Conservation (phyloP, 2,329 filamentous ascomycete genomes). For the Byssothecium circinans region DNA sequence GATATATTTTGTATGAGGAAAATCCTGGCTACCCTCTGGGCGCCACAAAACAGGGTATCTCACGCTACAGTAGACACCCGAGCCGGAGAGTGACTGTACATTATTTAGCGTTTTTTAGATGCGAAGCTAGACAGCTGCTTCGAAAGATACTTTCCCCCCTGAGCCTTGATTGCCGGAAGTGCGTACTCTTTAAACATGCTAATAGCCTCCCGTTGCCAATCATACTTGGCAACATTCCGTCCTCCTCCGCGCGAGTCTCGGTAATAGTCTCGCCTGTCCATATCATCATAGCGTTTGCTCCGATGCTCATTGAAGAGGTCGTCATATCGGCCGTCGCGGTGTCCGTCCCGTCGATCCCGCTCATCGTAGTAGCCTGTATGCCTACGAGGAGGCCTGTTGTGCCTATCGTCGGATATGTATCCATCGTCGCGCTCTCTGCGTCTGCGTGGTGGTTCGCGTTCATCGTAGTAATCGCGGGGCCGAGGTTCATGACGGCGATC, state of each 20-base stretch:
- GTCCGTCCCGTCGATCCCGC: constrained; percentile 7
- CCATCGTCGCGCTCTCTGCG: constrained; percentile 15
- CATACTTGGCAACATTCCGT: constrained; percentile 15
- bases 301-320: not conserved
- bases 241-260: constrained; percentile 19
- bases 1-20: no score
- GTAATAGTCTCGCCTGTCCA: constrained; percentile 14
- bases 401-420: constrained; percentile 29
- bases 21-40: no score
- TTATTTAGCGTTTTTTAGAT: no score
- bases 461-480: constrained; percentile 20
- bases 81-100: no score
- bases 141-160: constrained; percentile 34
- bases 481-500: constrained; percentile 13
- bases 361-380: constrained; percentile 17
- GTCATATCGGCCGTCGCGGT: constrained; percentile 9
- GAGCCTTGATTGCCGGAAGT: constrained; percentile 36
- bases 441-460: constrained; percentile 16
- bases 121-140: constrained; percentile 27
- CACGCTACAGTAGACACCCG: no score
- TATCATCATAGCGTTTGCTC: not conserved
- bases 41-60: no score
- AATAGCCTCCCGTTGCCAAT: constrained; percentile 38
- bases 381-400: constrained; percentile 20
- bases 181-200: constrained; percentile 38